Conservation (phyloP, 768 basidiomycete species). For the Naganishia kalamii region DNA sequence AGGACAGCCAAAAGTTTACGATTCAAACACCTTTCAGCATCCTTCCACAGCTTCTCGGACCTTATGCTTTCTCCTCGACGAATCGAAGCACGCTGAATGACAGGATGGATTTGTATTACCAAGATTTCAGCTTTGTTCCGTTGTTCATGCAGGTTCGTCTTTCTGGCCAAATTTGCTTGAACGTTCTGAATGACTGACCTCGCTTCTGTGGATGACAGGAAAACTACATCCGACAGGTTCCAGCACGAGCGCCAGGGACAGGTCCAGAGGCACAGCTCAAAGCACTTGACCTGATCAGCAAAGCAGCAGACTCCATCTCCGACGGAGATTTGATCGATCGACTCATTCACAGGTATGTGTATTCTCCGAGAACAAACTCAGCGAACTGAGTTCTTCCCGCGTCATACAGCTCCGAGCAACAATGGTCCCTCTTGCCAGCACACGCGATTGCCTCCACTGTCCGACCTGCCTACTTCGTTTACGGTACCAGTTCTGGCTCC, state of each 20-base stretch:
- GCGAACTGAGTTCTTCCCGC: too few species aligned
- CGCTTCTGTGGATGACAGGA: slow-evolving; percentile 55
- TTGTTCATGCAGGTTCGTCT: slow-evolving; percentile 80
- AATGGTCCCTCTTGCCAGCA: slow-evolving; percentile 89
- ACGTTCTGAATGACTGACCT: not conserved
- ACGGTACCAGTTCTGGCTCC: slow-evolving; percentile 63
- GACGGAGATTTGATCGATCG: slow-evolving; percentile 90
- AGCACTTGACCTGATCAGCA: slow-evolving; percentile 71
- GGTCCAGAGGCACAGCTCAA: slow-evolving; percentile 65
- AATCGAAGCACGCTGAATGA: slow-evolving; percentile 74
- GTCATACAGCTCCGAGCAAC: slow-evolving; percentile 71
- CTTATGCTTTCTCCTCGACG: slow-evolving; percentile 79
- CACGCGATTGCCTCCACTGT: slow-evolving; percentile 89
- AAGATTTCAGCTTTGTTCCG: slow-evolving; percentile 88
- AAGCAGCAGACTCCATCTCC: slow-evolving; percentile 85
- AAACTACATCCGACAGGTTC: slow-evolving; percentile 84
- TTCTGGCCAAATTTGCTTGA: not conserved
- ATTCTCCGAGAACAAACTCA: too few species aligned
- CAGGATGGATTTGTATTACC: slow-evolving; percentile 94
- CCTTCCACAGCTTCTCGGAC: slow-evolving; percentile 79
- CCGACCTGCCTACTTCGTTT: slow-evolving; percentile 73
- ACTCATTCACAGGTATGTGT: slow-evolving; percentile 76
- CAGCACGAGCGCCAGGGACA: slow-evolving; percentile 56
- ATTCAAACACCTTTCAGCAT: slow-evolving; percentile 89
- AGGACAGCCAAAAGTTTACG: slow-evolving; percentile 85